Evolutionary conservation across 2,329 filamentous ascomycete genomes (phyloP), one percentile per base, ranked within the genome.

Genomic region (Fusarium nurragi): DNA sequence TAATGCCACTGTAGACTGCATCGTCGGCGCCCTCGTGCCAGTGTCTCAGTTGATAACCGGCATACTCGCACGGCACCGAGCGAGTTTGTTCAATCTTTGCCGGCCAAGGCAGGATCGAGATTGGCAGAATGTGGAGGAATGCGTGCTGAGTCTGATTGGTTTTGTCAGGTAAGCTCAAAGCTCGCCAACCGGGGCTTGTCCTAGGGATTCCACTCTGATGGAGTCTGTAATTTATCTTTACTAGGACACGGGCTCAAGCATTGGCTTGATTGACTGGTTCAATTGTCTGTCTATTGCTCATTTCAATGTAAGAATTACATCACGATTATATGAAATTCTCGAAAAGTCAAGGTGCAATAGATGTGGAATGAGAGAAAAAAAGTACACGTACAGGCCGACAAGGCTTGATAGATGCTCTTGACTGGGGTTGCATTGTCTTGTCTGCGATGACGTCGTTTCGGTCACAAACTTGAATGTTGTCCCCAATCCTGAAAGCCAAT

Each of bases 91-190:
- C 43, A 21, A 52, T 40, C 45, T 47, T 55, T 60, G 38, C 50
- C 34, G 47, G 54, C 48, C 57, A 64, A 65, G 53, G 53, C 51
- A 55, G 40, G 54, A 70, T 71, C 66, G 67, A 70, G 66, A 68
- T 68, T 57, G 57, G 38, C 26, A 57, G 44, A 57, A 37, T 71
- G 61, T 63, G 69, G 69, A 68, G 69, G 55, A 60, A 47, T 22
- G 36, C 18, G 32, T 48, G 21, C 18, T 38, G 38, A 58, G 53
- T 48, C 51, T 60, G 65, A 71, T 71, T 71, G 67, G 69, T 30
- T 40, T 60, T 30, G 16, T 46, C 14, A 46, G 47, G 64, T 58
- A 70, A 70, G 64, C 64, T 67, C 60, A 57, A 59, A 45, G 44
- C 49, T 55, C 60, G 45, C 39, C 55, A 28, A 54, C 64, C 51